phyloP scores from a whole-genome alignment of 805 yeast genomes.

The Teunomyces panamensis region DNA sequence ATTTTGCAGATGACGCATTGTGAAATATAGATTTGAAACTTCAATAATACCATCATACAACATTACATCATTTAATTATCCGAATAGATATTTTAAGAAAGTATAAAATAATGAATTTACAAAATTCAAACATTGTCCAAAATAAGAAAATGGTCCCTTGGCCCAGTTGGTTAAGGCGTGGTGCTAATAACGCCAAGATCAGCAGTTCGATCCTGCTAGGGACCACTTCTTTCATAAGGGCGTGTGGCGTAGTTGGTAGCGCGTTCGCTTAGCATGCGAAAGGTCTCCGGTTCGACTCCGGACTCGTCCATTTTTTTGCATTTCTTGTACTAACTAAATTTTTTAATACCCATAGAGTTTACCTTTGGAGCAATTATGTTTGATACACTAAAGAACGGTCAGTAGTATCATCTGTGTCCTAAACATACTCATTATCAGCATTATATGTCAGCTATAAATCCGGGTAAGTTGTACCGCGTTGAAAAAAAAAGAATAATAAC shows the following conservation, averaged over 20 bases:
- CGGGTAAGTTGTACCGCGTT: constrained; percentile 2
- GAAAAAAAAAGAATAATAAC: constrained; percentile 3
- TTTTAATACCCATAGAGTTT: background rate
- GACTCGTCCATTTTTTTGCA: constrained; percentile 55
- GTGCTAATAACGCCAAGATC: constrained; percentile 61
- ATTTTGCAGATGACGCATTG: background rate
- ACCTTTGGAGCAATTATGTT: background rate
- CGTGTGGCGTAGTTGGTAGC: constrained; percentile 85
- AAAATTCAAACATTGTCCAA: background rate
- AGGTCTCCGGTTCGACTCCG: constrained; percentile 79
- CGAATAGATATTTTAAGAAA: background rate
- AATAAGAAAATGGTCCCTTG: constrained; percentile 37
- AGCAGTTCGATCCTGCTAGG: constrained; percentile 89
- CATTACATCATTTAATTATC: too few species aligned
- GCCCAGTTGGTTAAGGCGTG: constrained; percentile 54
- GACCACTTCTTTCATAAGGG: constrained; percentile 55
- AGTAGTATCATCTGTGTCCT: too few species aligned
- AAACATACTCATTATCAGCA: too few species aligned
- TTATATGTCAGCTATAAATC: background rate
- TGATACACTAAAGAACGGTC: too few species aligned
- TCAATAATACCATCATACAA: background rate
- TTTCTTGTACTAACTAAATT: background rate
- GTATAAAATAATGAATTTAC: background rate
- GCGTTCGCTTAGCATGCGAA: constrained; percentile 79
- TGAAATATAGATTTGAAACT: background rate